phyloP scores from a whole-genome alignment of 139 green algal genomes.

The Chlamydomonas schloesseri region DNA sequence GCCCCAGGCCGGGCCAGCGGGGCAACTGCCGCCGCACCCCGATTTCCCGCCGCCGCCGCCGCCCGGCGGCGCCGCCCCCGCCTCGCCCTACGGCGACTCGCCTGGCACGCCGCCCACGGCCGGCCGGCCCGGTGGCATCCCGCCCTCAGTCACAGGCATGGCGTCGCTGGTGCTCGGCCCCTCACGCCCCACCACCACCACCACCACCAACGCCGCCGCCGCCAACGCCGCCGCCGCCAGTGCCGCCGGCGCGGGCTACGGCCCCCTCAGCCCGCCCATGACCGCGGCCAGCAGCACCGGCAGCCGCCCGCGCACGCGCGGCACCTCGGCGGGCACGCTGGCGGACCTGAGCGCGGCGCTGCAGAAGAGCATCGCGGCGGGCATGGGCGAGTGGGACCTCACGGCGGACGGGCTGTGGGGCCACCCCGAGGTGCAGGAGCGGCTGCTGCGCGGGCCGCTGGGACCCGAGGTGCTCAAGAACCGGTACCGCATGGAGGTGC shows the following conservation, averaged over 20 bases:
- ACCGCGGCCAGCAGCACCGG: neutral
- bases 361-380: slow-evolving; percentile 27
- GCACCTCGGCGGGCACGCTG: neutral
- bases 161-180: neutral
- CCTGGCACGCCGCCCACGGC: neutral
- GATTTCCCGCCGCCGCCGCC: neutral
- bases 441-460: slow-evolving; percentile 44
- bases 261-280: too few relatives aligned
- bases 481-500: slow-evolving; percentile 35
- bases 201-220: neutral
- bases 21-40: neutral
- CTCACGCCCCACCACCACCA: neutral
- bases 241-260: too few relatives aligned
- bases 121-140: too few relatives aligned
- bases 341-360: slow-evolving; percentile 22
- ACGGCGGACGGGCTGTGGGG: slow-evolving; percentile 20
- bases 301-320: neutral
- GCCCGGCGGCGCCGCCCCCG: too few relatives aligned
- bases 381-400: slow-evolving; percentile 60
- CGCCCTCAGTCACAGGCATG: neutral
- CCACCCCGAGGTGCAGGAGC: slow-evolving; percentile 20
- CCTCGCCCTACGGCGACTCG: neutral
- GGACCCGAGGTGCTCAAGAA: slow-evolving; percentile 51
- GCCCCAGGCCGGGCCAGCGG: neutral
- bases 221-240: too few relatives aligned